Evolutionary conservation across 345 rosid species (phyloP), one percentile per base, ranked within the genome.

Genomic region (Raphanus raphanistrum): DNA sequence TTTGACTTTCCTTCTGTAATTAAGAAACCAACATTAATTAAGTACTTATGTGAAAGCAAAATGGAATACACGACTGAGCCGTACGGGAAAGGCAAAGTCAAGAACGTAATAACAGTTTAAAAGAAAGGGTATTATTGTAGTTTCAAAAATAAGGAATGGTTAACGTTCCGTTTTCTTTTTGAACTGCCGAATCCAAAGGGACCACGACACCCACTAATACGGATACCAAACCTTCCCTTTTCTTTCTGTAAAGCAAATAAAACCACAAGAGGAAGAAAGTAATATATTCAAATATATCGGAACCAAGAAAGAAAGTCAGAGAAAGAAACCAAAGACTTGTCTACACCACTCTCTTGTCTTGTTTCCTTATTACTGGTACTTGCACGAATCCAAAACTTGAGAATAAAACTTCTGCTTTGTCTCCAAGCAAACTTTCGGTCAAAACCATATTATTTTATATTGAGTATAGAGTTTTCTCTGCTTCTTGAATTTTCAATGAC

Each of bases 371-470:
- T 17, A 65, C 33, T 57, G 65, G 77, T 16, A 33, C 57, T 16
- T 52, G 41, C 25, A 27, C 59, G 79, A 63, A 36, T 75, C 70
- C 70, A n/a, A 43, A 58, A 63, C 29, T 67, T 4, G 72, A 43
- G 69, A 67, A 61, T 63, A 27, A 8, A 8, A 73, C 72, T 81
- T 79, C 79, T 86, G 88, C 91, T 89, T 86, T 82, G 74, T 85
- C 67, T 79, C 77, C 85, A 87, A 86, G 91, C 91, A 82, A 85
- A 73, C 82, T 76, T 80, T 76, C 43, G 29, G 52, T 71, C 83
- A 79, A 79, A 38, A 74, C 62, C 74, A 17, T 27, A 29, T 4
- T 66, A 1, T 38, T 38, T 9, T 38, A 2, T 43, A 41, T 28
- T 27, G 6, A 13, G 65, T 5, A 26, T 7, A 12, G 29, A 48